These are phyloP conservation scores for Syzygium syzygioides DNA, from an alignment of 441 rosid species.

Conservation along the genomic window DNA sequence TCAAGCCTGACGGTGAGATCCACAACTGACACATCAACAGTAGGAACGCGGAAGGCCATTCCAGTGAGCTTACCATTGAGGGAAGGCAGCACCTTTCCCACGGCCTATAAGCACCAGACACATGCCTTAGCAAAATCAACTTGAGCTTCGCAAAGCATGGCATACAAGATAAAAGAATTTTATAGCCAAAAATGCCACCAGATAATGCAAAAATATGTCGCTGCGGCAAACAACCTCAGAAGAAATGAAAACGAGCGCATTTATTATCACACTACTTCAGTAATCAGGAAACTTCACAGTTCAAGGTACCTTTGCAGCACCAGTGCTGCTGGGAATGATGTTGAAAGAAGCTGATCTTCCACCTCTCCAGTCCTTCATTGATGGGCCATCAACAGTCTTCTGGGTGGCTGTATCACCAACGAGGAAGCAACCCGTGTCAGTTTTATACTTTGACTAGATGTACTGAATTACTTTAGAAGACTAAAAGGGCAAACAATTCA, in stretches of 20 bases:
- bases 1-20: conserved; percentile 75
- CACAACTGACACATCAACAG: conserved; percentile 81
- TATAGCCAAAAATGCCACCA: not conserved
- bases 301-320: conserved; percentile 68
- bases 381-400: conserved; percentile 90
- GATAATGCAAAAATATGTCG: not conserved
- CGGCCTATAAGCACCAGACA: conserved; percentile 31
- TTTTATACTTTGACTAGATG: too few species aligned
- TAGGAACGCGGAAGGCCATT: conserved; percentile 90
- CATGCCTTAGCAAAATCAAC: not conserved
- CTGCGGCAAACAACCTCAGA: not conserved
- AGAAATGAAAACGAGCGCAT: not conserved
- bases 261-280: not conserved
- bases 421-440: not conserved
- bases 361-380: conserved; percentile 91
- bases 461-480: not conserved
- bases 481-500: not conserved
- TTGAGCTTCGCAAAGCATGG: not conserved
- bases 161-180: not conserved
- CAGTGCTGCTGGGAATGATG: conserved; percentile 90
- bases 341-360: conserved; percentile 92
- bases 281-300: not conserved
- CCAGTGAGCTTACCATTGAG: conserved; percentile 81
- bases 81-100: conserved; percentile 67
- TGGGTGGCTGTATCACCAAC: conserved; percentile 45